Base-by-base conservation (phyloP, 2,329 filamentous ascomycete species). In the Pseudogymnoascus sp. region DNA sequence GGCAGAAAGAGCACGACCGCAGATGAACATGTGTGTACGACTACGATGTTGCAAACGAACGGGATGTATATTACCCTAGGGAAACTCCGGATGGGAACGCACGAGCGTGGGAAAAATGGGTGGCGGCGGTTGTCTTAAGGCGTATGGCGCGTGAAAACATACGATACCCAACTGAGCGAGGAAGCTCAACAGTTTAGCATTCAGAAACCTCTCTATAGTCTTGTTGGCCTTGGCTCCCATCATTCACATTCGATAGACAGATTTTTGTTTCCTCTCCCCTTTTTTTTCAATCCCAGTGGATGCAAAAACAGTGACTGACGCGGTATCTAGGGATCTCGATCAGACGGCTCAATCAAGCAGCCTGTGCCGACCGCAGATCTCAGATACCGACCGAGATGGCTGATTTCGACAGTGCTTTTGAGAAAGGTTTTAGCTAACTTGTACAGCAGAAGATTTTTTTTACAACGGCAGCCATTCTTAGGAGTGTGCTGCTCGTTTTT, bases 1-100 rank as follows among this genome's bases (percentile, higher is more conserved):
- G 59, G 59, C 59, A 61, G 59, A 61, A 39, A 42, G 39, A 42
- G 36, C 59, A 61, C 34, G 59, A 61, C 59, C 59, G 59, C 14
- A 61, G 59, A 26, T 61, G 21, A 61, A 61, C 11, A 4, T 3
- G 34, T 40, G 37, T 37, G 39, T 39, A 61, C 59, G 36, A 61
- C 34, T 42, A 61, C 59, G 34, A 61, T 8, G 34, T 42, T 40
- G 34, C 5, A 40, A 40, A 6, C 2, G 4, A 18, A 61, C 59
- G 59, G 39, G 36, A 42, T 61, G 34, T 39, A 40, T 40, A 40
- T 42, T 31, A 61, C 34, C 47, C 39, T 12, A 26, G 14, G n/a
- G 36, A 34, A 40, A 29, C 39, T 61, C 36, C 21, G 59, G 59
- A 42, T 18, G 26, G 34, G 34, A 31, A 31, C 14, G 16, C 59